These are phyloP conservation scores for Kalmusia sp. DNA, from an alignment of 2,329 filamentous ascomycete species.

Conservation along the genomic window DNA sequence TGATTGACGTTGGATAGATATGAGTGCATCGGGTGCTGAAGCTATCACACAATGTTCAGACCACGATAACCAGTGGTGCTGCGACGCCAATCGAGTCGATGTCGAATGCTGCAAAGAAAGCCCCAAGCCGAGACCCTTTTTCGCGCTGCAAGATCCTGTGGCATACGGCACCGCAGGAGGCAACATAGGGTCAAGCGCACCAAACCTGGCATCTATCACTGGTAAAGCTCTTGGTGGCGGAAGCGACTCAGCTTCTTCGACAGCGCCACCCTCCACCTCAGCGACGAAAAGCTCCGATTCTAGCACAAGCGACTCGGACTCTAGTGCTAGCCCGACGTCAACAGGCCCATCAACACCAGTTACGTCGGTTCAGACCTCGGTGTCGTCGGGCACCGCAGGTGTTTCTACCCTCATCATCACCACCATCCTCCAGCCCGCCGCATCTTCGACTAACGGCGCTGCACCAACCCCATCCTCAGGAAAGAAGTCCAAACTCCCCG, in stretches of 20 bases:
- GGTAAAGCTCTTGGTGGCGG: constrained; percentile 28
- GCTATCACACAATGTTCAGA: constrained; percentile 40
- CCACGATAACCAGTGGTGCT: constrained; percentile 45
- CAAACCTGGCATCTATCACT: constrained; percentile 35
- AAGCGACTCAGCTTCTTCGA: constrained; percentile 17
- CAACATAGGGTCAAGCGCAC: constrained; percentile 14
- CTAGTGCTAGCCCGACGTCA: constrained; percentile 1
- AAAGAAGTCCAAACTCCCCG: constrained; percentile 28
- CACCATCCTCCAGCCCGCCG: constrained; percentile 20
- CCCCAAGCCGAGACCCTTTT: constrained; percentile 40
- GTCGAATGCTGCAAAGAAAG: constrained; percentile 43
- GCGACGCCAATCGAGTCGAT: constrained; percentile 34
- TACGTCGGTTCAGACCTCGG: constrained; percentile 30
- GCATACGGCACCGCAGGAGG: constrained; percentile 41
- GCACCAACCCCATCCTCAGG: not conserved
- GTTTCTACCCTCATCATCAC: constrained; percentile 28
- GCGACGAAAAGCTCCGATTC: constrained; percentile 18
- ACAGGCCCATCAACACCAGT: constrained; percentile 23
- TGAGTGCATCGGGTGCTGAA: constrained; percentile 36
- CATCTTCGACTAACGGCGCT: constrained; percentile 10
- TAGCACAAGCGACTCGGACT: constrained; percentile 4
- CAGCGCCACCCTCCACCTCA: constrained; percentile 17
- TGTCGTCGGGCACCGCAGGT: constrained; percentile 34
- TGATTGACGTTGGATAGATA: constrained; percentile 22
- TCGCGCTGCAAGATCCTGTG: constrained; percentile 36